A percentile compares a stretch with the other conserved stretches of the same genome.
phyloP scores from a whole-genome alignment of 108 stramenopile species.

The Schizochytrium sp. region DNA sequence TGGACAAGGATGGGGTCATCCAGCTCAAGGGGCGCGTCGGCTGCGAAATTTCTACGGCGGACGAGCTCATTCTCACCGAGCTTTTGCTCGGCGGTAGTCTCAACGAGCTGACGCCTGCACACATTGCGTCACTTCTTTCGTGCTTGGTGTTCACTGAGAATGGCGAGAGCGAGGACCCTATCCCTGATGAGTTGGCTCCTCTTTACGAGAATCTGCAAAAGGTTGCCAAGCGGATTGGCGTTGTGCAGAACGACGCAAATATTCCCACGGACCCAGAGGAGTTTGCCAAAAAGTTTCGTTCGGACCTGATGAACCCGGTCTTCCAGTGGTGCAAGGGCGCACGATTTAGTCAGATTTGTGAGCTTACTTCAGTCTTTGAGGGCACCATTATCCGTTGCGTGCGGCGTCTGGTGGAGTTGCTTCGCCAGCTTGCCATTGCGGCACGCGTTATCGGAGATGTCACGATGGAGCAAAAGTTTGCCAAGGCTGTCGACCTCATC shows the following conservation, averaged over 20 bases:
- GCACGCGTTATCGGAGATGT: slow-evolving; percentile 84
- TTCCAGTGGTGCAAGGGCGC: slow-evolving; percentile 93
- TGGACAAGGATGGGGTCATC: slow-evolving; percentile 80
- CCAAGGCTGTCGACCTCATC: slow-evolving; percentile 78
- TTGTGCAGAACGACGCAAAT: slow-evolving; percentile 6
- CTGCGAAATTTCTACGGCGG: slow-evolving; percentile 91
- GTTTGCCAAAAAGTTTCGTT: slow-evolving; percentile 69
- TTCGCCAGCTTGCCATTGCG: slow-evolving; percentile 83
- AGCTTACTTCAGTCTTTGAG: slow-evolving; percentile 88
- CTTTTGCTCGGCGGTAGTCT: slow-evolving; percentile 89
- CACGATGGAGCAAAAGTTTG: slow-evolving; percentile 83
- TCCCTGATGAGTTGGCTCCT: slow-evolving; percentile 31
- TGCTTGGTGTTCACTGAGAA: slow-evolving; percentile 81
- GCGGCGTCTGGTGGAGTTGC: slow-evolving; percentile 90
- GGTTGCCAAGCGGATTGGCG: slow-evolving; percentile 28
- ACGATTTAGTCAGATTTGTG: slow-evolving; percentile 88
- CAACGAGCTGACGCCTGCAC: slow-evolving; percentile 81
- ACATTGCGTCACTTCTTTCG: slow-evolving; percentile 78
- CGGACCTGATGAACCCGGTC: slow-evolving; percentile 85
- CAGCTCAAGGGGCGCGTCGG: slow-evolving; percentile 95
- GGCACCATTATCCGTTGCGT: slow-evolving; percentile 91
- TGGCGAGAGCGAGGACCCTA: not conserved
- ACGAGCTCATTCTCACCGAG: slow-evolving; percentile 93
- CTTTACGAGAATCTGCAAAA: slow-evolving; percentile 34
- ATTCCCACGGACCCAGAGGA: slow-evolving; percentile 49